These are phyloP conservation scores for Penicillium alfredii DNA, from an alignment of 495 filamentous ascomycete species.

Conservation along the genomic window DNA sequence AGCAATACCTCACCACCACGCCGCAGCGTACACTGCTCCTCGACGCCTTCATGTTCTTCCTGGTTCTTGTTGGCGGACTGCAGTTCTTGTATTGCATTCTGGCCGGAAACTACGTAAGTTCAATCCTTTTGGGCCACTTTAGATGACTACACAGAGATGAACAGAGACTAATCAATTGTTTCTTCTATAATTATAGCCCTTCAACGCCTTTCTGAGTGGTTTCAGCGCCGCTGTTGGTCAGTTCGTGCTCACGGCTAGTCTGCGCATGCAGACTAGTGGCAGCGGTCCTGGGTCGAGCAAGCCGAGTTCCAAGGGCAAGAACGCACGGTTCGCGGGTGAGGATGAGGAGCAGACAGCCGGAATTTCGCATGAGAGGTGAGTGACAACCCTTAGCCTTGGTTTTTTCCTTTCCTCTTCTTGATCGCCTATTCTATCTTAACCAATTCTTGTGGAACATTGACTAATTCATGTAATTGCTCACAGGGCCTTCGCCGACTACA, in stretches of 20 bases:
- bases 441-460: slow-evolving; percentile 1
- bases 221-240: slow-evolving; percentile 95
- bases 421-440: background rate
- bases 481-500: slow-evolving; percentile 94
- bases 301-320: slow-evolving; percentile 32
- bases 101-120: slow-evolving; percentile 86
- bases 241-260: slow-evolving; percentile 85
- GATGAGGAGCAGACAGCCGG: slow-evolving; percentile 28
- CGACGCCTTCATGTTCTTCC: slow-evolving; percentile 86
- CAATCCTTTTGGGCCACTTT: background rate
- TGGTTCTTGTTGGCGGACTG: slow-evolving; percentile 76
- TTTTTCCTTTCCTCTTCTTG: slow-evolving; percentile 3
- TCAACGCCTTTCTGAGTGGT: slow-evolving; percentile 95
- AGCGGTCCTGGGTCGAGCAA: slow-evolving; percentile 11
- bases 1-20: slow-evolving; percentile 70
- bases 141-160: too few species aligned
- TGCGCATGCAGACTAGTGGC: slow-evolving; percentile 84
- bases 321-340: slow-evolving; percentile 22
- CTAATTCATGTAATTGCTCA: slow-evolving; percentile 1
- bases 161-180: background rate
- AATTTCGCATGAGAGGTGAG: slow-evolving; percentile 46
- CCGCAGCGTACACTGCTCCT: slow-evolving; percentile 88
- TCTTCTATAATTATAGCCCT: slow-evolving; percentile 61
- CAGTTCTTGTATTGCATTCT: slow-evolving; percentile 93
- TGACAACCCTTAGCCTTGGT: too few species aligned